Percentiles rank a stretch among this genome's conserved stretches.
phyloP scores from a whole-genome alignment of 106 monocot genomes.

The Chionographis japonica region DNA sequence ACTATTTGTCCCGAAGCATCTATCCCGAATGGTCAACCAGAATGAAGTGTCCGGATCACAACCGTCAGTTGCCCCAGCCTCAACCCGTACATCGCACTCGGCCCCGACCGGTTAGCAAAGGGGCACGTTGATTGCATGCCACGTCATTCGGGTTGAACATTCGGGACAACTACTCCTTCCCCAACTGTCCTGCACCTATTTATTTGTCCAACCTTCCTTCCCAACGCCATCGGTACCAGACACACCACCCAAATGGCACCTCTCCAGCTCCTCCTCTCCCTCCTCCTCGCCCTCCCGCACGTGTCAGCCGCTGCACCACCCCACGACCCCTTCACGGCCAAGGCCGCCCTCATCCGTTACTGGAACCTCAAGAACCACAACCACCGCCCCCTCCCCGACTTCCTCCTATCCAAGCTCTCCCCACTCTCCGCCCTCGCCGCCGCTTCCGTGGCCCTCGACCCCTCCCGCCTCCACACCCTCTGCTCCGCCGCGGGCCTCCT shows the following conservation, averaged over 20 bases:
- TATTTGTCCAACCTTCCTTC: too few relatives aligned
- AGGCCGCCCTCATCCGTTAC: conserved; percentile 45
- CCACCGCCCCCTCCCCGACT: conserved; percentile 26
- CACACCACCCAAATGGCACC: background rate
- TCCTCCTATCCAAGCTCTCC: conserved; percentile 44
- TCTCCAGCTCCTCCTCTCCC: conserved; percentile 4
- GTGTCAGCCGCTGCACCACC: background rate
- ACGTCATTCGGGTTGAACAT: too few relatives aligned
- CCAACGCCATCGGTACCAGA: too few relatives aligned
- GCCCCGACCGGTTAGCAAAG: too few relatives aligned
- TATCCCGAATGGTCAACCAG: too few relatives aligned
- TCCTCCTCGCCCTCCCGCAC: background rate
- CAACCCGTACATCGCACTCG: too few relatives aligned
- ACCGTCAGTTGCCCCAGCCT: too few relatives aligned
- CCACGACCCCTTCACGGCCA: conserved; percentile 42
- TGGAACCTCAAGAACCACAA: conserved; percentile 38
- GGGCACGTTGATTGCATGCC: too few relatives aligned
- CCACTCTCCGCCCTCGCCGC: conserved; percentile 32
- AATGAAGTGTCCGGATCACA: too few relatives aligned
- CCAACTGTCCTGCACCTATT: too few relatives aligned
- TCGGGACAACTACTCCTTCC: too few relatives aligned
- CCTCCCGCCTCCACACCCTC: conserved; percentile 39
- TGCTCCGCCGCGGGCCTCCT: conserved; percentile 51
- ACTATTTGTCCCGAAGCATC: too few relatives aligned
- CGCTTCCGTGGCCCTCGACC: conserved; percentile 8